phyloP scores from a whole-genome alignment of 495 filamentous ascomycete genomes.

The Penicillium ochrochloron region DNA sequence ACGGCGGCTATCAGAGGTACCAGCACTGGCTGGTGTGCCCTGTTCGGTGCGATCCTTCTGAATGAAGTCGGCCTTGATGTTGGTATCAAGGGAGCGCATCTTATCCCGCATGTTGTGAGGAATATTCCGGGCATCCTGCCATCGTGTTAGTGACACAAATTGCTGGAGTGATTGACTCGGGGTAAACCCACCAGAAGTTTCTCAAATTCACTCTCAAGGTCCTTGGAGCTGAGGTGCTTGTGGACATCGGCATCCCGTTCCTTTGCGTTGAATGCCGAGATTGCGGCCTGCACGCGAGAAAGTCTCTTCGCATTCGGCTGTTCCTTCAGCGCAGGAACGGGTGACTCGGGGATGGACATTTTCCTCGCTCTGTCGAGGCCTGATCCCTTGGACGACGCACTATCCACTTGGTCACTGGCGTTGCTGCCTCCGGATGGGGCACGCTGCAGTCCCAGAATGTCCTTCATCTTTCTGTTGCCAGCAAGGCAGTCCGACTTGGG shows the following conservation, averaged over 20 bases:
- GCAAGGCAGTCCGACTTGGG: constrained; percentile 59
- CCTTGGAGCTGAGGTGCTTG: constrained; percentile 48
- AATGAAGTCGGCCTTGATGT: constrained; percentile 94
- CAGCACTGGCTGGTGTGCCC: constrained; percentile 41
- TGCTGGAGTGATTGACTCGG: too few species aligned
- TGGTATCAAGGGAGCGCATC: constrained; percentile 85
- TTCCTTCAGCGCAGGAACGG: constrained; percentile 27
- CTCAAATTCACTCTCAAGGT: constrained; percentile 56
- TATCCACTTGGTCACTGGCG: constrained; percentile 17
- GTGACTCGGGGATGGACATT: constrained; percentile 28
- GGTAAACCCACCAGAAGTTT: constrained; percentile 47
- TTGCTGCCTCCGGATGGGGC: constrained; percentile 33
- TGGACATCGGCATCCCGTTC: constrained; percentile 48
- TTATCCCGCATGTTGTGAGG: constrained; percentile 90
- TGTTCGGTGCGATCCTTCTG: constrained; percentile 79
- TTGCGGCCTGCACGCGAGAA: constrained; percentile 67
- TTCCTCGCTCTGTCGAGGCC: constrained; percentile 28
- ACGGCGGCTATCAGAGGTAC: constrained; percentile 45
- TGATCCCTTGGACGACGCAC: constrained; percentile 26
- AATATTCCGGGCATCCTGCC: constrained; percentile 82
- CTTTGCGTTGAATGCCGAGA: constrained; percentile 63
- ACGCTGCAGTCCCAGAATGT: constrained; percentile 35
- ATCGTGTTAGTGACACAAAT: constrained; percentile 44
- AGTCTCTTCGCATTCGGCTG: constrained; percentile 43
- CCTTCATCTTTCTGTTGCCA: constrained; percentile 44